Conservation (phyloP, 108 stramenopile genomes). For the Chaetoceros muelleri region DNA sequence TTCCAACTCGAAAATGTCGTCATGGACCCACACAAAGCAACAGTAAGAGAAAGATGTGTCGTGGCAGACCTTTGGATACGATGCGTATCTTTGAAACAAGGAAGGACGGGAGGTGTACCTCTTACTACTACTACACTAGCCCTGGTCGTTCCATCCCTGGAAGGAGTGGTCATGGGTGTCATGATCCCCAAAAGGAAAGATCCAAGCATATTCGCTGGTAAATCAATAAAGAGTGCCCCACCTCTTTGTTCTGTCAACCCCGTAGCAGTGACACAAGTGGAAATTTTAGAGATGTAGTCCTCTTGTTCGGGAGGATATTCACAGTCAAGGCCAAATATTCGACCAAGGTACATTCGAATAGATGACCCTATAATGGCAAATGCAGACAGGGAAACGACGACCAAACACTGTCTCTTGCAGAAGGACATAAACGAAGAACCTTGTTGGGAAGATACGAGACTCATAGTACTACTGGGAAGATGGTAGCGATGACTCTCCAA, state of each 20-base stretch:
- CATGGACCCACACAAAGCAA: constrained; percentile 60
- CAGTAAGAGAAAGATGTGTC: constrained; percentile 37
- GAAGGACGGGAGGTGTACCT: constrained; percentile 33
- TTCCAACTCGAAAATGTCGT: constrained; percentile 80
- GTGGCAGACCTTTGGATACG: constrained; percentile 38
- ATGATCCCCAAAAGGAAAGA: constrained; percentile 48
- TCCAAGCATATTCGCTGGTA: constrained; percentile 59
- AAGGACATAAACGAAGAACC: too few species aligned
- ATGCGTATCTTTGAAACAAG: constrained; percentile 46
- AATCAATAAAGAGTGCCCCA: constrained; percentile 57
- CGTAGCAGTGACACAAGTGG: constrained; percentile 50
- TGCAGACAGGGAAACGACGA: constrained; percentile 33
- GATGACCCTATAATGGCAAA: constrained; percentile 41
- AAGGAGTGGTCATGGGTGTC: constrained; percentile 6
- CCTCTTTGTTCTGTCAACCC: constrained; percentile 52
- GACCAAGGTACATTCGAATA: constrained; percentile 29
- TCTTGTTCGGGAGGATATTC: constrained; percentile 11
- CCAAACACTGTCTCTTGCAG: too few species aligned
- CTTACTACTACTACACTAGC: constrained; percentile 6
- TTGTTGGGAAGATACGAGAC: too few species aligned
- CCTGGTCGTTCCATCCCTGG: too few species aligned
- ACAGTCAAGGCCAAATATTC: constrained; percentile 62
- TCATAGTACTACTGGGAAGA: too few species aligned
- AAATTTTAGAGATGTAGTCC: constrained; percentile 32
- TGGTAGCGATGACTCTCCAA: too few species aligned